These are phyloP conservation scores for Tricladium varicosporioides DNA, from an alignment of 2,329 filamentous ascomycete species.

Conservation along the genomic window DNA sequence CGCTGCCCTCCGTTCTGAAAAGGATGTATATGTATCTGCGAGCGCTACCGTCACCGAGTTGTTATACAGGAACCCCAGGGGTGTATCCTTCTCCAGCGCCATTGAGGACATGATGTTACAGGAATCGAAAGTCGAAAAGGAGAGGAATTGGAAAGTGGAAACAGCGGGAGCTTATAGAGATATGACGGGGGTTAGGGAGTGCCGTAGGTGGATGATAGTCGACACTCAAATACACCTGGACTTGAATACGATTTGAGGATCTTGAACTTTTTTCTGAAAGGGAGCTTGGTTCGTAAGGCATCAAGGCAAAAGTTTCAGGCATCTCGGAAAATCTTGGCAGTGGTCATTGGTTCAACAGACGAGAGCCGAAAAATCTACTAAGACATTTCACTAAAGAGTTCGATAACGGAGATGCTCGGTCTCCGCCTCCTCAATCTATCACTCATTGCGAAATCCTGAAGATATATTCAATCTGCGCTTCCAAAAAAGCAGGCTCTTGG, in stretches of 20 bases:
- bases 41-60: constrained; percentile 71
- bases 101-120: constrained; percentile 29
- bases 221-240: constrained; percentile 7
- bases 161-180: neutral
- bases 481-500: too few species aligned
- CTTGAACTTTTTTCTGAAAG: constrained; percentile 18
- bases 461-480: too few species aligned
- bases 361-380: neutral
- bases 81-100: constrained; percentile 41
- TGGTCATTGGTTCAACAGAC: constrained; percentile 3
- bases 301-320: neutral
- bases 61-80: constrained; percentile 65
- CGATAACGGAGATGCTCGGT: neutral
- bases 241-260: neutral
- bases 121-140: constrained; percentile 2
- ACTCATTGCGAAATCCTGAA: neutral
- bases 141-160: neutral
- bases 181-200: neutral
- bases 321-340: neutral
- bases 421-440: neutral
- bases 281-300: constrained; percentile 5
- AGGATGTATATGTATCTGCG: constrained; percentile 75
- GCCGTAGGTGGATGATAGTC: constrained; percentile 11
- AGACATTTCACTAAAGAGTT: neutral
- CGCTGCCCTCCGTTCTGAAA: constrained; percentile 82